phyloP scores from a whole-genome alignment of 192 early-diverging fungal genomes.

The Podila epicladia region DNA sequence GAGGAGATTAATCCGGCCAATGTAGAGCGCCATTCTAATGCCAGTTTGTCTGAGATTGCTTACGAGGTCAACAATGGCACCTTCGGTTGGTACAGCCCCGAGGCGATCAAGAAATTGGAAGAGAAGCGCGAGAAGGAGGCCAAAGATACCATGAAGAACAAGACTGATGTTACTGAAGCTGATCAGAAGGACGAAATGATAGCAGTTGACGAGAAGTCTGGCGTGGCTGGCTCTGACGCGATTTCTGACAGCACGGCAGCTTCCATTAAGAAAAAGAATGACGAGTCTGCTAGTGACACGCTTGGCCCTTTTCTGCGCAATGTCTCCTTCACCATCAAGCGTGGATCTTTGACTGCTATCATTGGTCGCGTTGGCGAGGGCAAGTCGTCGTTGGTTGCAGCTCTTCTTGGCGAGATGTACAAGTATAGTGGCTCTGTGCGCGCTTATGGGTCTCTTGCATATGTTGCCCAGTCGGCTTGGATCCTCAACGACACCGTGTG shows the following conservation, averaged over 20 bases:
- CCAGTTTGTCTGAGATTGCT: conserved; percentile 9
- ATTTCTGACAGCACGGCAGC: not conserved
- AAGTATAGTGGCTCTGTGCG: conserved; percentile 32
- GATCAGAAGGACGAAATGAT: conserved; percentile 1
- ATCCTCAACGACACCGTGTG: conserved; percentile 92
- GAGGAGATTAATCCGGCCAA: conserved; percentile 77
- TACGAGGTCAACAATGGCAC: conserved; percentile 27
- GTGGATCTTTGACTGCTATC: conserved; percentile 56
- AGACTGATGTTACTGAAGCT: not conserved
- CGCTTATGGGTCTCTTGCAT: conserved; percentile 36
- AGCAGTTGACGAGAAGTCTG: conserved; percentile 4
- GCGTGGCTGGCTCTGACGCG: not conserved
- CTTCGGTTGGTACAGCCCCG: conserved; percentile 49
- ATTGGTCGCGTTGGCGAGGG: conserved; percentile 65
- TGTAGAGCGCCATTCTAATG: conserved; percentile 52
- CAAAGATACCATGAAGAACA: conserved; percentile 7
- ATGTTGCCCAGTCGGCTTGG: conserved; percentile 78
- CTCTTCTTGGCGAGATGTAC: conserved; percentile 64
- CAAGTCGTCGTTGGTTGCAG: conserved; percentile 62
- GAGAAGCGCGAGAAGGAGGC: conserved; percentile 32
- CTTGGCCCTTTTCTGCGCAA: conserved; percentile 46
- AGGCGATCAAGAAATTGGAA: conserved; percentile 17
- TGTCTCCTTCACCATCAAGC: conserved; percentile 54
- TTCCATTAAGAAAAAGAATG: too few relatives aligned
- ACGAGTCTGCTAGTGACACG: conserved; percentile 9